phyloP scores from a whole-genome alignment of 2,329 filamentous ascomycete genomes.

The Penicillium sp. region DNA sequence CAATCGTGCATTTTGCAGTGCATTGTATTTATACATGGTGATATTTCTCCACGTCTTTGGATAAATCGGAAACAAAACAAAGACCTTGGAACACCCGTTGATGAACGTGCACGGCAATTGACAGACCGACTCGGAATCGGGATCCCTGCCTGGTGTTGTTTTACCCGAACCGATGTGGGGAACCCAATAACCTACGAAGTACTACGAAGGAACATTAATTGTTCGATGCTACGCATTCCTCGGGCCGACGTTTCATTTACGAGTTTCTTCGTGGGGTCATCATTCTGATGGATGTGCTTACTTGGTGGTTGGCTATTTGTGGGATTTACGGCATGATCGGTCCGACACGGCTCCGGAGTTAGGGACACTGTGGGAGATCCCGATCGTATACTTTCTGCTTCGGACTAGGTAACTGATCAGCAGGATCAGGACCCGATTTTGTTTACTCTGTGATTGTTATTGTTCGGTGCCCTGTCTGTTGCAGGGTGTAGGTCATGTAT shows the following conservation, averaged over 20 bases:
- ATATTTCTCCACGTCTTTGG: no score
- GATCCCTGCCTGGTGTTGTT: slow-evolving; percentile 3
- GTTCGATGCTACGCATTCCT: background rate
- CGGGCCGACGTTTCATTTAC: background rate
- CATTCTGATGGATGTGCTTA: background rate
- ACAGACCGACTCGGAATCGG: slow-evolving; percentile 7
- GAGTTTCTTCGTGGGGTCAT: background rate
- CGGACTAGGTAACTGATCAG: background rate
- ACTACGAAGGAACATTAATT: background rate
- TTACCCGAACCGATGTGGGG: slow-evolving; percentile 14
- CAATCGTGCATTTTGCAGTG: no score
- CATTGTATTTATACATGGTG: no score
- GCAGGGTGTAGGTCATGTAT: background rate
- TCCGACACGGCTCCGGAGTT: slow-evolving; percentile 6
- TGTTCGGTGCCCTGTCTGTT: background rate
- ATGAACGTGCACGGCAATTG: background rate
- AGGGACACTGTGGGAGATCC: background rate
- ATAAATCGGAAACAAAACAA: no score
- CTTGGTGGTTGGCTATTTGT: background rate
- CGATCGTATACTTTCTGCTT: slow-evolving; percentile 1
- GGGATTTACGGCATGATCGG: background rate
- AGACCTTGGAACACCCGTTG: background rate
- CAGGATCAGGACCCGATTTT: background rate
- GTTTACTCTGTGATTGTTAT: background rate
- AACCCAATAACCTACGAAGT: background rate